phyloP scores from a whole-genome alignment of 352 stramenopile genomes.

The Phytopythium delawarense region DNA sequence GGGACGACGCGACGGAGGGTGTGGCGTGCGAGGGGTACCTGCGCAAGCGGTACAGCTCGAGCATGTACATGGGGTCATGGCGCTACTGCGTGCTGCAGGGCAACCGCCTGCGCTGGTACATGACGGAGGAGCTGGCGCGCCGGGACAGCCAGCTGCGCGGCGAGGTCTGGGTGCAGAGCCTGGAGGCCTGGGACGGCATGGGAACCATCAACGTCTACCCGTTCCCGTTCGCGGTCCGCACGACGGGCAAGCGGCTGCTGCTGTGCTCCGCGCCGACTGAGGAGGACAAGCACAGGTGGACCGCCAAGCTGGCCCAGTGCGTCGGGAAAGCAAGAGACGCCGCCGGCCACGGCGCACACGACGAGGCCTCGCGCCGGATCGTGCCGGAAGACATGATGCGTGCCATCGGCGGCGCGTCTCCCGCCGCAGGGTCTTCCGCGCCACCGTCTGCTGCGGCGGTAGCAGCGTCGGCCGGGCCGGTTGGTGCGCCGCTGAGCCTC shows the following conservation, averaged over 20 bases:
- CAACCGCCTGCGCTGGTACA: slow-evolving; percentile 63
- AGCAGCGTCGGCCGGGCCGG: background rate
- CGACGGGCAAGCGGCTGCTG: slow-evolving; percentile 44
- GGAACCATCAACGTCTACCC: slow-evolving; percentile 43
- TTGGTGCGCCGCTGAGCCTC: slow-evolving; percentile 2
- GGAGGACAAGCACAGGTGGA: slow-evolving; percentile 44
- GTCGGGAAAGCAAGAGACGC: slow-evolving; percentile 20
- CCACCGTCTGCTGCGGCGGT: slow-evolving; percentile 3
- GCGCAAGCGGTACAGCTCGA: slow-evolving; percentile 63
- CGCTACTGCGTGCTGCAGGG: slow-evolving; percentile 66
- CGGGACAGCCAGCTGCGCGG: slow-evolving; percentile 46
- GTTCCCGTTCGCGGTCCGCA: slow-evolving; percentile 63
- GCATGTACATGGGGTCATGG: slow-evolving; percentile 76
- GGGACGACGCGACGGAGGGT: background rate
- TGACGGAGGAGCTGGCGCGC: slow-evolving; percentile 44
- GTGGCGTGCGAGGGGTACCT: slow-evolving; percentile 42
- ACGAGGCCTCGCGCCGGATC: slow-evolving; percentile 37
- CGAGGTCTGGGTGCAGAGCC: slow-evolving; percentile 49
- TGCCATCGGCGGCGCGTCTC: background rate
- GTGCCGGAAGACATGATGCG: slow-evolving; percentile 48
- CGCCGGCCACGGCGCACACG: slow-evolving; percentile 6
- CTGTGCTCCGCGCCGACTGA: slow-evolving; percentile 48
- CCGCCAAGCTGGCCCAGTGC: slow-evolving; percentile 27
- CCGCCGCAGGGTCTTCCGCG: background rate
- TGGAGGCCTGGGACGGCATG: slow-evolving; percentile 63